Conservation (phyloP, 805 yeast species). For the Alloascoidea hylecoeti region DNA sequence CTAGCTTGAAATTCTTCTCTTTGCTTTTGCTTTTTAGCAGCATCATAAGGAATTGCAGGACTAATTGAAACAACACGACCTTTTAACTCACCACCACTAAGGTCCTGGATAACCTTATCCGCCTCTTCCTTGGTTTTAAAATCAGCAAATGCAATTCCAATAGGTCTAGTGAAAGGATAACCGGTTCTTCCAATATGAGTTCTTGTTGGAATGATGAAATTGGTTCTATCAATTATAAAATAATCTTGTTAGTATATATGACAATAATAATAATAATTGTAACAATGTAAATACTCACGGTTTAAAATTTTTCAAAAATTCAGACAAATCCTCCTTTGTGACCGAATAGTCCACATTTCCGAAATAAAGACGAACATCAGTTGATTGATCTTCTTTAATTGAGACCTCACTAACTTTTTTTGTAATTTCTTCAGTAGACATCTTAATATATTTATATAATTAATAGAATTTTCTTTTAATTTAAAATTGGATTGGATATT, state of each 20-base stretch:
- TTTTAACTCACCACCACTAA: constrained; percentile 16
- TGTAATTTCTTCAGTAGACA: not conserved
- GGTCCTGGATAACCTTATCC: constrained; percentile 21
- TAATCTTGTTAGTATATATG: not conserved
- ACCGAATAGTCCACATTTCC: constrained; percentile 2
- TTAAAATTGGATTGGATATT: too few relatives aligned
- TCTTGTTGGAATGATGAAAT: constrained; percentile 2
- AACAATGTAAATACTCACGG: too few relatives aligned
- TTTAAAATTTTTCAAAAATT: not conserved
- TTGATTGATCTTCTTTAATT: not conserved
- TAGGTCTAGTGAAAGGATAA: not conserved
- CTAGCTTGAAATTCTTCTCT: not conserved
- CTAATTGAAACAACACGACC: constrained; percentile 13
- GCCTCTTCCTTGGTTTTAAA: constrained; percentile 31
- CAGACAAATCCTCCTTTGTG: not conserved
- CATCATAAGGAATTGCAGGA: constrained; percentile 1
- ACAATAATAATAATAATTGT: too few relatives aligned
- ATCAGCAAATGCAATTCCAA: constrained; percentile 28
- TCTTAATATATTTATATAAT: too few relatives aligned
- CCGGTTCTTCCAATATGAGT: constrained; percentile 4
- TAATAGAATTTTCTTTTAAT: too few relatives aligned
- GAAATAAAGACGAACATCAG: constrained; percentile 2
- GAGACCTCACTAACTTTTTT: constrained; percentile 3
- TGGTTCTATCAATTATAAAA: too few relatives aligned
- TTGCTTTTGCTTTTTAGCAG: not conserved